These are phyloP conservation scores for Russula sp. DNA, from an alignment of 768 basidiomycete genomes.

Conservation along the genomic window DNA sequence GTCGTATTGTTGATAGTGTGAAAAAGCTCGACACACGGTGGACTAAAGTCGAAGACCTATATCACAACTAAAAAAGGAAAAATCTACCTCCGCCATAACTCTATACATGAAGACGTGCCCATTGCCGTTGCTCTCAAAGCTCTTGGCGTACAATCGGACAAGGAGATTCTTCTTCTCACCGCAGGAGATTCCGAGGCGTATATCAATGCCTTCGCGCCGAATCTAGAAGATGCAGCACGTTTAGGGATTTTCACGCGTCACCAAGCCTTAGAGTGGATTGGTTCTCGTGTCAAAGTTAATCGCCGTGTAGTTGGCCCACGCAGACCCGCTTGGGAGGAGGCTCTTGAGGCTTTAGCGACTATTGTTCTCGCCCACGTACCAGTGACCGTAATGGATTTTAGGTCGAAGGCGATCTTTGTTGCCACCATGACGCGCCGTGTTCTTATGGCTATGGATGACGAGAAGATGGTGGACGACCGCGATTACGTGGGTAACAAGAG, in stretches of 20 bases:
- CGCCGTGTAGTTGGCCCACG: slow-evolving; percentile 75
- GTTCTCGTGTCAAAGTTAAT: slow-evolving; percentile 87
- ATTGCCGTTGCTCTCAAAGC: slow-evolving; percentile 96
- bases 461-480: slow-evolving; percentile 95
- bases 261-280: slow-evolving; percentile 94
- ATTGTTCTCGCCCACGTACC: slow-evolving; percentile 97
- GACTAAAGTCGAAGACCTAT: slow-evolving; percentile 95
- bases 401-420: slow-evolving; percentile 93
- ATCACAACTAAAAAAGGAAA: slow-evolving; percentile 92
- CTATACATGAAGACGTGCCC: slow-evolving; percentile 94
- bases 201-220: slow-evolving; percentile 81
- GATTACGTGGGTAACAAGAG: slow-evolving; percentile 99
- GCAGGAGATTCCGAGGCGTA: slow-evolving; percentile 90
- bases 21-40: slow-evolving; percentile 71
- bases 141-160: slow-evolving; percentile 93
- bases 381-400: slow-evolving; percentile 82
- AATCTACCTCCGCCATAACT: slow-evolving; percentile 97
- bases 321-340: slow-evolving; percentile 90
- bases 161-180: slow-evolving; percentile 92
- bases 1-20: slow-evolving; percentile 19
- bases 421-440: slow-evolving; percentile 97
- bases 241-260: slow-evolving; percentile 88
- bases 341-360: slow-evolving; percentile 92
- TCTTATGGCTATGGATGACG: slow-evolving; percentile 93
- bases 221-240: slow-evolving; percentile 91